Conservation (phyloP, 2,329 filamentous ascomycete genomes). For the Rutstroemia sp. region DNA sequence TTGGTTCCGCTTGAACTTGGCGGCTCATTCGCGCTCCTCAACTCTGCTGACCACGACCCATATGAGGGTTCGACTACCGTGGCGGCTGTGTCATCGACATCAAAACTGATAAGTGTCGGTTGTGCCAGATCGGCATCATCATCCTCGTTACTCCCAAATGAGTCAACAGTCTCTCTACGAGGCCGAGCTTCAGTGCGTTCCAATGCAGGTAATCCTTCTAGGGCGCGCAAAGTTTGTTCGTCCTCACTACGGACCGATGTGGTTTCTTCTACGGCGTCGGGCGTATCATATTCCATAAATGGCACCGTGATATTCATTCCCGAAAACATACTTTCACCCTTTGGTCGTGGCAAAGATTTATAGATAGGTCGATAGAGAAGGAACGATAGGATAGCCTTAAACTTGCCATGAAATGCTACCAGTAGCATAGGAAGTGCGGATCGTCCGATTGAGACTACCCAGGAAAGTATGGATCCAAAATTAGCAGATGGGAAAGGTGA, state of each 20-base stretch:
- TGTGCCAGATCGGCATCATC: conserved; percentile 28
- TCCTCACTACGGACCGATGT: conserved; percentile 16
- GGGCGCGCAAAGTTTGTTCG: conserved; percentile 24
- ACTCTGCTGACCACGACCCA: conserved; percentile 30
- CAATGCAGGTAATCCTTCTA: conserved; percentile 24
- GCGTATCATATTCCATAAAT: conserved; percentile 19
- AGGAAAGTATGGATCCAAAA: conserved; percentile 14
- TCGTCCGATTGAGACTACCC: conserved; percentile 11
- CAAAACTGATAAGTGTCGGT: conserved; percentile 29
- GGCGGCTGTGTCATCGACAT: conserved; percentile 26
- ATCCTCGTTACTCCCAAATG: conserved; percentile 22
- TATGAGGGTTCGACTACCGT: conserved; percentile 15
- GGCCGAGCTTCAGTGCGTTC: conserved; percentile 13
- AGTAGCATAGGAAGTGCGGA: conserved; percentile 23
- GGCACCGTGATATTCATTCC: conserved; percentile 14
- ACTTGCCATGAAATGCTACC: conserved; percentile 19
- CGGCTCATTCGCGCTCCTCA: conserved; percentile 29
- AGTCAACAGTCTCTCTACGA: conserved; percentile 17
- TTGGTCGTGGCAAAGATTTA: conserved; percentile 24
- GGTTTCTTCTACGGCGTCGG: conserved; percentile 14
- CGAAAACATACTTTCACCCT: conserved; percentile 24
- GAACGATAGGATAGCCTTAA: conserved; percentile 19
- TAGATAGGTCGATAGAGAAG: conserved; percentile 27
- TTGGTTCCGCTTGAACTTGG: conserved; percentile 15
- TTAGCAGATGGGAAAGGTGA: conserved; percentile 12